A percentile compares a stretch with the other conserved stretches of the same genome.
phyloP scores from a whole-genome alignment of 306 rosid genomes.

The Potentilla sterilis region DNA sequence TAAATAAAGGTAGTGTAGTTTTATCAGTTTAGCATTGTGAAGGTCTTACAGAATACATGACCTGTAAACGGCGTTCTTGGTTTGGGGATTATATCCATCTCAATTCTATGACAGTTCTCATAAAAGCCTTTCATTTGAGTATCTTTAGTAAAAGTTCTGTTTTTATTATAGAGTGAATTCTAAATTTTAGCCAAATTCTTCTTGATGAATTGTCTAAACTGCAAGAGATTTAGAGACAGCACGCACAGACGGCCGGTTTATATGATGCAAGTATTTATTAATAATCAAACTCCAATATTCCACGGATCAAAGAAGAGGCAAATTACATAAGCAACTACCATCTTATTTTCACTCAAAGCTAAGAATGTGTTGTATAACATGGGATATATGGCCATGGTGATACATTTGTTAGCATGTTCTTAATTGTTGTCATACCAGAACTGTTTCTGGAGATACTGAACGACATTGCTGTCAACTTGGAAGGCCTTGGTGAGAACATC shows the following conservation, averaged over 20 bases:
- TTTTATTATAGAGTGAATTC: neutral
- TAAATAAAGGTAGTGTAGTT: neutral
- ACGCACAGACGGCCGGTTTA: too few species aligned
- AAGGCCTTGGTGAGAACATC: slow-evolving; percentile 1
- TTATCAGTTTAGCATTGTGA: neutral
- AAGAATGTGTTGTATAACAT: too few species aligned
- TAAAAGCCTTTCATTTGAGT: neutral
- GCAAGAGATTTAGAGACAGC: too few species aligned
- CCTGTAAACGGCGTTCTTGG: neutral
- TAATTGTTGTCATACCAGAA: slow-evolving; percentile 11
- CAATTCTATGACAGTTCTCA: neutral
- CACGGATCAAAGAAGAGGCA: too few species aligned
- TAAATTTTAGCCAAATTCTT: neutral
- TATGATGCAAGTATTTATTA: too few species aligned
- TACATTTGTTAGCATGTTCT: too few species aligned
- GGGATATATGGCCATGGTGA: too few species aligned
- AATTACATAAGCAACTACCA: too few species aligned
- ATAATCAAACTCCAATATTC: neutral
- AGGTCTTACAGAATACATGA: neutral
- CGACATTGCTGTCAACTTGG: neutral
- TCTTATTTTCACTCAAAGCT: too few species aligned
- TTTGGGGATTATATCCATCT: neutral
- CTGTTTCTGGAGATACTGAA: slow-evolving; percentile 8
- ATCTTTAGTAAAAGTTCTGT: neutral
- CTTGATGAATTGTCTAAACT: too few species aligned